Evolutionary conservation across 305 asterid species (phyloP), one percentile per base, ranked within the genome.

Genomic region (Lippia alba): DNA sequence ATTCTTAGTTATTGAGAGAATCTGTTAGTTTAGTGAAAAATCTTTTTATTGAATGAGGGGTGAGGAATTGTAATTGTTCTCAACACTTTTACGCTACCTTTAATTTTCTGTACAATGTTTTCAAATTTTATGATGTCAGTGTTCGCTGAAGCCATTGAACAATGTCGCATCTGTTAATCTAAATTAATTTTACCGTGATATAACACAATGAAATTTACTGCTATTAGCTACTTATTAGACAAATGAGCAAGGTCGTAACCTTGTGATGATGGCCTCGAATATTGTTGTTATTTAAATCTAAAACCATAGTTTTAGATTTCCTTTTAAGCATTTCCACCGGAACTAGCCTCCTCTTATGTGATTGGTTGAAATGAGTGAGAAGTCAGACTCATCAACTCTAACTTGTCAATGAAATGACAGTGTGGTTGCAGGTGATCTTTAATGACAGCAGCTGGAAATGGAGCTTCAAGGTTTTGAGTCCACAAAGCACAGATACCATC

Each of bases 191-290:
- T 41, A 8, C 32, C 16, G 9, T 18, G 30, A 24, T 19, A 58
- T 7, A 36, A n/a, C n/a, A 34, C 33, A 20, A 34, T 56, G 33
- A 33, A 3, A 33, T 33, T 33, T 32, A 15, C 64, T 34, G 17
- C 41, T 34, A 34, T 34, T 30, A 5, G 48, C 2, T 32, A 58
- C 64, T 8, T 32, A 34, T 7, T 8, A 9, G 18, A 19, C 50
- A 15, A 19, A 60, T 19, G 9, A 64, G 18, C 45, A 32, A 64
- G 44, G 69, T 34, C 32, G 44, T 14, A 44, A 62, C 32, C 74
- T 14, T 69, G 56, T 58, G 6, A 46, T 17, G 7, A 48, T 4
- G 59, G 59, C 11, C 12, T 45, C 40, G 50, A 34, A 67, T 55
- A 16, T 4, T 67, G 19, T 55, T 55, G 39, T 56, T 36, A 15